Conservation (phyloP, 352 stramenopile genomes). For the Pythium aristosporum region DNA sequence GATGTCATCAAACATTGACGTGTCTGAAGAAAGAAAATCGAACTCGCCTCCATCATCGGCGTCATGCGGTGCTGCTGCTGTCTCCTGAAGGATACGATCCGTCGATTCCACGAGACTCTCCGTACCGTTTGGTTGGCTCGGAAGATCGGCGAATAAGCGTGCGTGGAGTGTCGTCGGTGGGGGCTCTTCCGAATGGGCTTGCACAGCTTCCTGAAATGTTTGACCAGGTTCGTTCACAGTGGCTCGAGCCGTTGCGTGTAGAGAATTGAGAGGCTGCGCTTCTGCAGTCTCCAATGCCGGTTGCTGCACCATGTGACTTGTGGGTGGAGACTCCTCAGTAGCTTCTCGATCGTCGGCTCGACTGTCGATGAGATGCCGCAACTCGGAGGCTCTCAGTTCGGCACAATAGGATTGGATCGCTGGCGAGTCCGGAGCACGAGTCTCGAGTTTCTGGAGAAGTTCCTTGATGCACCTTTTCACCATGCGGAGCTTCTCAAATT, state of each 20-base stretch:
- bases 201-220: neutral
- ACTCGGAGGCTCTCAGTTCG: conserved; percentile 40
- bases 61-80: neutral
- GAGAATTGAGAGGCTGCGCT: neutral
- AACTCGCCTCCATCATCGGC: conserved; percentile 28
- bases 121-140: neutral
- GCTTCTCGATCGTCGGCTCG: conserved; percentile 3
- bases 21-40: conserved; percentile 35
- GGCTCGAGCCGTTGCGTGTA: neutral
- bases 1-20: conserved; percentile 24
- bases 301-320: neutral
- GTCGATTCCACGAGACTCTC: neutral
- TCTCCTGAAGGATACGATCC: neutral
- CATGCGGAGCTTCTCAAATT: conserved; percentile 47
- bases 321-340: neutral
- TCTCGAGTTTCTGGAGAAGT: conserved; percentile 55
- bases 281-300: neutral
- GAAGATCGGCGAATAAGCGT: neutral
- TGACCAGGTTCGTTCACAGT: neutral
- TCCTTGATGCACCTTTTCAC: conserved; percentile 64
- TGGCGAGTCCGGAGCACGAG: conserved; percentile 41
- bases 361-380: conserved; percentile 26
- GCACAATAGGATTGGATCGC: conserved; percentile 53
- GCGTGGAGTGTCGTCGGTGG: neutral
- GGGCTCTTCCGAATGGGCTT: neutral